Percentiles rank a stretch among this genome's conserved stretches.
Conservation (phyloP, 73 alveolate species). For the Paramecium caudatum region DNA sequence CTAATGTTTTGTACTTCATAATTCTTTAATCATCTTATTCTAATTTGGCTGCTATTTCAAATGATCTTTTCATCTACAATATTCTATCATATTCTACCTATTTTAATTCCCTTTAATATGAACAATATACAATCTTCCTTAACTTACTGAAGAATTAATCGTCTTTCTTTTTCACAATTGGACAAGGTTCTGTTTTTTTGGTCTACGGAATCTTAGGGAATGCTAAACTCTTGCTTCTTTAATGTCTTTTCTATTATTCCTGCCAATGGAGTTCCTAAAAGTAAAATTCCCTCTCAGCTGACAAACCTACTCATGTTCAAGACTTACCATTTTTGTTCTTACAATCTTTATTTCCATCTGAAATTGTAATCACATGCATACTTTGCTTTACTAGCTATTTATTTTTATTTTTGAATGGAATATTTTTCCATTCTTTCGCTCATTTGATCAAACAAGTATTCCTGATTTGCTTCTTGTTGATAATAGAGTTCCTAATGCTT, state of each 20-base stretch:
- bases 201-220: neutral
- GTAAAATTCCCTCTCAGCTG: slow-evolving; percentile 55
- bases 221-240: slow-evolving; percentile 12
- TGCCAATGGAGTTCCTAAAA: neutral
- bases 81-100: neutral
- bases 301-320: slow-evolving; percentile 12
- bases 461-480: slow-evolving; percentile 23
- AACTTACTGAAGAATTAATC: neutral
- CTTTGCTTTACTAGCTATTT: slow-evolving; percentile 24
- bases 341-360: slow-evolving; percentile 50
- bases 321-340: slow-evolving; percentile 44
- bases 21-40: slow-evolving; percentile 42
- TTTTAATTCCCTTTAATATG: slow-evolving; percentile 34
- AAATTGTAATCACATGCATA: slow-evolving; percentile 56
- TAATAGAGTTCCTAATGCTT: slow-evolving; percentile 23
- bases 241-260: neutral
- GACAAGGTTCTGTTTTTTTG: slow-evolving; percentile 36
- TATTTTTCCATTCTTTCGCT: slow-evolving; percentile 39
- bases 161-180: neutral
- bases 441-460: neutral
- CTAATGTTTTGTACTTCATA: slow-evolving; percentile 54
- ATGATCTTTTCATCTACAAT: slow-evolving; percentile 29
- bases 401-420: neutral
- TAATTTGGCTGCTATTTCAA: slow-evolving; percentile 40
- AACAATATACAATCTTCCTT: slow-evolving; percentile 36